Percentiles rank a stretch among this genome's conserved stretches.
phyloP scores from a whole-genome alignment of 257 asterid genomes.

The Lycium ferocissimum region DNA sequence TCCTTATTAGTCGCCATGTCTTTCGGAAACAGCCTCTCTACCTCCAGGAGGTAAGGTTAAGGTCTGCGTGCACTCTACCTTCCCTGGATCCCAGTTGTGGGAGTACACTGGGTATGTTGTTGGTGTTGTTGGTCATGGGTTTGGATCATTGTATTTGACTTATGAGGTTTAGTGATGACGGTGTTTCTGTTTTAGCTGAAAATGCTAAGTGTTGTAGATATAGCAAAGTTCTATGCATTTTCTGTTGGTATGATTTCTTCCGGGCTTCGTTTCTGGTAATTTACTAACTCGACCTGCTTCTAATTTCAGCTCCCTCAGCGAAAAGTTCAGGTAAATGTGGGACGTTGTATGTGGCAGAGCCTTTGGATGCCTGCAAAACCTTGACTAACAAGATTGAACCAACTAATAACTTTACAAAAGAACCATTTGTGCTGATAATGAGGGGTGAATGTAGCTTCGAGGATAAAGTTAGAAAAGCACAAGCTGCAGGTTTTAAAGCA shows the following conservation, averaged over 20 bases:
- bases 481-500: constrained; percentile 76
- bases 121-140: neutral
- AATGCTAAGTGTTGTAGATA: constrained; percentile 1
- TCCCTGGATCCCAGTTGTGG: too few species aligned
- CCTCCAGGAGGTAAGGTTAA: too few species aligned
- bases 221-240: neutral
- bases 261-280: constrained; percentile 26
- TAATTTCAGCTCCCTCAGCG: constrained; percentile 69
- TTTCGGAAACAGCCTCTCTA: too few species aligned
- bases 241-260: neutral
- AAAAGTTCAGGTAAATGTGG: constrained; percentile 62
- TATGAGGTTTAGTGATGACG: neutral
- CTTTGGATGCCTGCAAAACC: constrained; percentile 71
- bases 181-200: neutral
- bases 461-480: constrained; percentile 78
- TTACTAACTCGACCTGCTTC: neutral
- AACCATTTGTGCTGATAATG: constrained; percentile 67
- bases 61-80: too few species aligned
- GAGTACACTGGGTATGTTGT: neutral
- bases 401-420: constrained; percentile 40
- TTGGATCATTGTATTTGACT: constrained; percentile 11
- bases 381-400: constrained; percentile 54
- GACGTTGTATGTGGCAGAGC: constrained; percentile 64
- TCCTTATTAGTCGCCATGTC: too few species aligned
- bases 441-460: constrained; percentile 90